Conservation (phyloP, 768 basidiomycete species). For the Trichaptum fuscoviolaceum region DNA sequence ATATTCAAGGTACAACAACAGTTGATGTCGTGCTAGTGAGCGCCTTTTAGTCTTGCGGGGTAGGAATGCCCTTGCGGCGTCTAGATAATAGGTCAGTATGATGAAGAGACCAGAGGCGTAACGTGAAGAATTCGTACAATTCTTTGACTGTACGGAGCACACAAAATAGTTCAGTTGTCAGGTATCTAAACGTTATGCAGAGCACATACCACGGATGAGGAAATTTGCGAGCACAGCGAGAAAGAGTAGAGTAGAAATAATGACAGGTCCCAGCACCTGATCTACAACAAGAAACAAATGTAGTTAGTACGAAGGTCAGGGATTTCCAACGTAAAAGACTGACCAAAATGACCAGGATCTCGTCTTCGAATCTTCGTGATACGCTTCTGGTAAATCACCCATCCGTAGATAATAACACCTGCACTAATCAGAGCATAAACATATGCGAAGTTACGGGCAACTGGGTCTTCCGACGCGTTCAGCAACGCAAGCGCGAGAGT, state of each 20-base stretch:
- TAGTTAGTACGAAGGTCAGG: constrained; percentile 7
- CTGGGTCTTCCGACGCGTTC: constrained; percentile 68
- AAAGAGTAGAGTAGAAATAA: constrained; percentile 82
- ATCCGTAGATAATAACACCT: constrained; percentile 75
- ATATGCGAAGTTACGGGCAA: constrained; percentile 77
- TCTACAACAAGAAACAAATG: constrained; percentile 40
- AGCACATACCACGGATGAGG: constrained; percentile 65
- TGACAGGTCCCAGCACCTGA: constrained; percentile 72
- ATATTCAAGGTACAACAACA: not conserved
- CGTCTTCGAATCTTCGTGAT: constrained; percentile 87
- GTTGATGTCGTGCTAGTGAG: not conserved
- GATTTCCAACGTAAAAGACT: constrained; percentile 15
- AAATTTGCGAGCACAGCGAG: constrained; percentile 87
- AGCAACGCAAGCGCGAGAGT: constrained; percentile 84
- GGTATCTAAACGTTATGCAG: not conserved
- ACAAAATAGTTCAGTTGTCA: not conserved
- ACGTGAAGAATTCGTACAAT: not conserved
- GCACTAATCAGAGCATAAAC: constrained; percentile 78
- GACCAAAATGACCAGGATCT: constrained; percentile 88
- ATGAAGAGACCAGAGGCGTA: not conserved
- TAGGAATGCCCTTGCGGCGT: not conserved
- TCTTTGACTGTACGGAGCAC: not conserved
- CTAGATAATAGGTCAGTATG: not conserved
- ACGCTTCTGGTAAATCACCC: constrained; percentile 78
- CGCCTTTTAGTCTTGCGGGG: not conserved